Percentiles rank a stretch among this genome's conserved stretches.
Conservation (phyloP, 192 early-diverging fungal genomes). For the Umbelopsis isabellina region DNA sequence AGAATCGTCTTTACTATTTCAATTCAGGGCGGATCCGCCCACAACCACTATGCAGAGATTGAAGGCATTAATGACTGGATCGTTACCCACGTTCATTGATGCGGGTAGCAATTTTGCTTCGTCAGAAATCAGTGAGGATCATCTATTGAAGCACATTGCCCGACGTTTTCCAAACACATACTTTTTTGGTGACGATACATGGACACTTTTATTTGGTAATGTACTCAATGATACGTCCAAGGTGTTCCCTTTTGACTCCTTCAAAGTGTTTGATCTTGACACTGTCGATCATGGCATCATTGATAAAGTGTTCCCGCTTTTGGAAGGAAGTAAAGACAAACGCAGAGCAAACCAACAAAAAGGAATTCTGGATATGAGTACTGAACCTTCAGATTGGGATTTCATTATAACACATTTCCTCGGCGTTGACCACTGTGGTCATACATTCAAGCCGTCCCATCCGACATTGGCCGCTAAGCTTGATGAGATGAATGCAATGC, state of each 20-base stretch:
- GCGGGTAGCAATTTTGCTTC: slow-evolving; percentile 82
- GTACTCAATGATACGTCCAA: slow-evolving; percentile 51
- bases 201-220: slow-evolving; percentile 82
- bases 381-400: slow-evolving; percentile 61
- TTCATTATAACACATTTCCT: slow-evolving; percentile 90
- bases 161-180: slow-evolving; percentile 49
- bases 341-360: background rate
- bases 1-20: slow-evolving; percentile 62
- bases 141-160: slow-evolving; percentile 57
- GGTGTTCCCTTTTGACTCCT: slow-evolving; percentile 64
- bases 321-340: slow-evolving; percentile 25
- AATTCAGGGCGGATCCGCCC: slow-evolving; percentile 80
- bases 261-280: slow-evolving; percentile 89
- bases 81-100: slow-evolving; percentile 84
- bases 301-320: slow-evolving; percentile 54
- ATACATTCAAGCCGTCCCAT: slow-evolving; percentile 87
- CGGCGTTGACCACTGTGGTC: slow-evolving; percentile 97
- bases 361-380: background rate
- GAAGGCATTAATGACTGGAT: slow-evolving; percentile 80
- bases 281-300: slow-evolving; percentile 90
- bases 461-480: slow-evolving; percentile 87
- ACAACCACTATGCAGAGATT: slow-evolving; percentile 83
- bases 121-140: slow-evolving; percentile 73
- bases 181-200: slow-evolving; percentile 96
- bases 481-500: slow-evolving; percentile 79